Conservation (phyloP, 345 rosid species). For the Erucastrum elatum region DNA sequence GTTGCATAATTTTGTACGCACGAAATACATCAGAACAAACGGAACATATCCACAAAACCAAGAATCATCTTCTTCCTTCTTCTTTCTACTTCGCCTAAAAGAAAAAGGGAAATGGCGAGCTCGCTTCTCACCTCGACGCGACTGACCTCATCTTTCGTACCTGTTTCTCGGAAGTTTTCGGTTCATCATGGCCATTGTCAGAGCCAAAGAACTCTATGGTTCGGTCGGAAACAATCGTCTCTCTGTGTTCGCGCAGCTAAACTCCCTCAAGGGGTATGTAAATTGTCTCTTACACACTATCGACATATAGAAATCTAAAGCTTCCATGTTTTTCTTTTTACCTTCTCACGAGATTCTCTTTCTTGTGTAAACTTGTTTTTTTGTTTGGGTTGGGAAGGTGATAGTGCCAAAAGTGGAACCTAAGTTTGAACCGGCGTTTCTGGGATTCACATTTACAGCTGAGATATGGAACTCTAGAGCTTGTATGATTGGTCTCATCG, state of each 20-base stretch:
- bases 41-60: conserved; percentile 16
- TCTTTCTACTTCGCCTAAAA: background rate
- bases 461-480: conserved; percentile 94
- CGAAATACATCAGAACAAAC: background rate
- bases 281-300: background rate
- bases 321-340: background rate
- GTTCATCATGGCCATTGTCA: background rate
- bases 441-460: conserved; percentile 78
- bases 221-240: conserved; percentile 13
- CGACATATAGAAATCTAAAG: background rate
- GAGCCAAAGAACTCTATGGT: conserved; percentile 10
- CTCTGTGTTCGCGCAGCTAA: conserved; percentile 57
- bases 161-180: conserved; percentile 9
- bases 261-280: conserved; percentile 61
- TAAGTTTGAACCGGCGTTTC: conserved; percentile 59
- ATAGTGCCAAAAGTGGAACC: conserved; percentile 75
- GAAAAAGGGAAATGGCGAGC: conserved; percentile 7
- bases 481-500: conserved; percentile 85
- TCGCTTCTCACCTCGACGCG: conserved; percentile 14
- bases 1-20: background rate
- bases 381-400: conserved; percentile 38
- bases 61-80: background rate
- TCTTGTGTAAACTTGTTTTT: background rate
- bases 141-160: conserved; percentile 18
- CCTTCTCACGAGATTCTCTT: background rate